Base-by-base conservation (phyloP, 75 land plant species). In the Larix kaempferi region DNA sequence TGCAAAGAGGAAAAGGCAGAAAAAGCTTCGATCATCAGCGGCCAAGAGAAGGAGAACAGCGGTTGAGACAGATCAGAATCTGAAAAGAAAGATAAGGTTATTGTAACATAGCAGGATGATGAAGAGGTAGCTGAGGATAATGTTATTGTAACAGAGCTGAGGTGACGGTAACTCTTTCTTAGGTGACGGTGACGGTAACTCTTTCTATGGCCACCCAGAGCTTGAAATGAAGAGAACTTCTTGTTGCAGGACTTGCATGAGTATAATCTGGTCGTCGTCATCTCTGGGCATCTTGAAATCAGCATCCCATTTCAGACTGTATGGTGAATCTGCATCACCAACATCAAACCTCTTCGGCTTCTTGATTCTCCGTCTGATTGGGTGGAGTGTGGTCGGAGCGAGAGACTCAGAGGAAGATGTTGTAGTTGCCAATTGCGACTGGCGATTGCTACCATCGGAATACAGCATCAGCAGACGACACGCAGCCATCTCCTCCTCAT, bases 191-290 rank as follows among this genome's bases (percentile, higher is more conserved):
- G n/a, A n/a, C n/a, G n/a, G n/a, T n/a, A n/a, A n/a, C n/a, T n/a
- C n/a, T n/a, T n/a, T 52, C 89, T 71, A 77, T 90, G 92, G 39
- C 92, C 92, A 4, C 92, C 92, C 22, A 90, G 84, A 3, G 92
- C 92, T 79, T 90, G 92, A 56, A 82, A 85, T 0, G 92, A 82
- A 7, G 77, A 78, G 79, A 90, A 90, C 15, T 58, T 37, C 16
- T 86, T 76, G 74, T 81, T 84, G 61, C 92, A 90, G 5, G 89
- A 82, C 71, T 85, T 87, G 79, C 92, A 90, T 83, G 88, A 86
- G 73, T 86, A 76, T 71, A 75, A 25, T 4, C 29, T n/a, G n/a
- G n/a, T 13, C 35, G 17, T 23, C 54, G 10, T 49, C 54, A 49
- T 49, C 54, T 49, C 54, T 49, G 1, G 54, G n/a, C n/a, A n/a